phyloP scores from a whole-genome alignment of 2,329 filamentous ascomycete genomes.

The Coniochaeta sp. region DNA sequence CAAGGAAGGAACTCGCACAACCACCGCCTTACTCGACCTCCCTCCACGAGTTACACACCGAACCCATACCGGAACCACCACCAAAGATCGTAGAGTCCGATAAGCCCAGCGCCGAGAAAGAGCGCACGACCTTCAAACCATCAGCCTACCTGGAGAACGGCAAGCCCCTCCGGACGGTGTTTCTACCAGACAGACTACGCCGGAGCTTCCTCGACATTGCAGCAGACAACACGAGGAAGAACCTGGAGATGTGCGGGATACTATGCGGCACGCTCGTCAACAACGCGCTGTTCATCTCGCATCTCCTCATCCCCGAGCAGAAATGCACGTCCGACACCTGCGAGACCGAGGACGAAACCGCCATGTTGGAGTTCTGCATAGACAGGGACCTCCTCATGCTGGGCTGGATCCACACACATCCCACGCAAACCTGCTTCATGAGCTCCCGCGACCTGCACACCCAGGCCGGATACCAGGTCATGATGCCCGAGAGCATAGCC shows the following conservation, averaged over 20 bases:
- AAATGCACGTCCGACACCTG: slow-evolving; percentile 87
- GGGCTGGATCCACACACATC: slow-evolving; percentile 98
- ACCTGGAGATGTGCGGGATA: slow-evolving; percentile 92
- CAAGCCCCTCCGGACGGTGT: slow-evolving; percentile 76
- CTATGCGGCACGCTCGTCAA: slow-evolving; percentile 85
- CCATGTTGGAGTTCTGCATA: slow-evolving; percentile 85
- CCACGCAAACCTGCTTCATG: slow-evolving; percentile 96
- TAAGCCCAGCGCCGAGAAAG: slow-evolving; percentile 36
- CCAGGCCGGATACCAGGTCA: slow-evolving; percentile 88
- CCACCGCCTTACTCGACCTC: slow-evolving; percentile 20
- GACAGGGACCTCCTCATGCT: slow-evolving; percentile 75
- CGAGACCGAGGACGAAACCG: slow-evolving; percentile 81
- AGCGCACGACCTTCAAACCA: slow-evolving; percentile 71
- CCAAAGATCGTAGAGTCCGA: slow-evolving; percentile 25
- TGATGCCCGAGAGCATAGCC: slow-evolving; percentile 93
- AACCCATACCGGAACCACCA: slow-evolving; percentile 14
- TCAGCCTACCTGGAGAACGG: slow-evolving; percentile 88
- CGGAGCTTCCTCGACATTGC: slow-evolving; percentile 68
- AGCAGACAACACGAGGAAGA: slow-evolving; percentile 65
- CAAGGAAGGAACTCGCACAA: slow-evolving; percentile 18
- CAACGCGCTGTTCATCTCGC: slow-evolving; percentile 87
- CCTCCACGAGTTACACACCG: slow-evolving; percentile 10
- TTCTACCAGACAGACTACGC: slow-evolving; percentile 73
- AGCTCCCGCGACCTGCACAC: slow-evolving; percentile 91
- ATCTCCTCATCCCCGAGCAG: slow-evolving; percentile 86